phyloP scores from a whole-genome alignment of 2,329 filamentous ascomycete species.

The Stenocarpella maydis region DNA sequence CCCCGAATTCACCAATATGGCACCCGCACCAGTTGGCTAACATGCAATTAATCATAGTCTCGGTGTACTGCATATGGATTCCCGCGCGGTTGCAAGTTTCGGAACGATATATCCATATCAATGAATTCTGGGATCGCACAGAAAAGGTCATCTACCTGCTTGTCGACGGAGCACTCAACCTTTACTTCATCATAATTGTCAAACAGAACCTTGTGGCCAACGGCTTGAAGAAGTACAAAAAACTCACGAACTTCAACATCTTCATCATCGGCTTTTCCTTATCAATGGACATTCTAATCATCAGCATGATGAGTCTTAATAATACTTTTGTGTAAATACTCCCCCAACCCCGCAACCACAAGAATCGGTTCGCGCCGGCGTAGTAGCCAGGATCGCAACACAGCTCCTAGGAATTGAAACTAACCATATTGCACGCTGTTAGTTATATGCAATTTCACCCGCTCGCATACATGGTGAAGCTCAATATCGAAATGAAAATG shows the following conservation, averaged over 20 bases:
- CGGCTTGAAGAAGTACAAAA: constrained; percentile 54
- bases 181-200: constrained; percentile 51
- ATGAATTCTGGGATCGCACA: constrained; percentile 60
- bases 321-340: constrained; percentile 49
- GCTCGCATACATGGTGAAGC: constrained; percentile 46
- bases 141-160: constrained; percentile 61
- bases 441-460: constrained; percentile 56
- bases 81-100: constrained; percentile 56
- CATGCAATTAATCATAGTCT: constrained; percentile 40
- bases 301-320: constrained; percentile 53
- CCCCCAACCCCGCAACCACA: neutral
- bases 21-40: no score
- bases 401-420: neutral
- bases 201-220: constrained; percentile 17
- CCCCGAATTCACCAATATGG: no score
- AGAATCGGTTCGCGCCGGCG: no score
- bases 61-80: constrained; percentile 63
- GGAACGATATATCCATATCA: constrained; percentile 52
- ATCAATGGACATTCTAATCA: constrained; percentile 52
- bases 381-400: no score
- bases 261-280: constrained; percentile 54
- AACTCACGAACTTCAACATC: constrained; percentile 54
- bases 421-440: neutral
- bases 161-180: constrained; percentile 57
- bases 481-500: constrained; percentile 57